These are phyloP conservation scores for Umbilicaria muhlenbergii DNA, from an alignment of 495 filamentous ascomycete species.

Conservation along the genomic window DNA sequence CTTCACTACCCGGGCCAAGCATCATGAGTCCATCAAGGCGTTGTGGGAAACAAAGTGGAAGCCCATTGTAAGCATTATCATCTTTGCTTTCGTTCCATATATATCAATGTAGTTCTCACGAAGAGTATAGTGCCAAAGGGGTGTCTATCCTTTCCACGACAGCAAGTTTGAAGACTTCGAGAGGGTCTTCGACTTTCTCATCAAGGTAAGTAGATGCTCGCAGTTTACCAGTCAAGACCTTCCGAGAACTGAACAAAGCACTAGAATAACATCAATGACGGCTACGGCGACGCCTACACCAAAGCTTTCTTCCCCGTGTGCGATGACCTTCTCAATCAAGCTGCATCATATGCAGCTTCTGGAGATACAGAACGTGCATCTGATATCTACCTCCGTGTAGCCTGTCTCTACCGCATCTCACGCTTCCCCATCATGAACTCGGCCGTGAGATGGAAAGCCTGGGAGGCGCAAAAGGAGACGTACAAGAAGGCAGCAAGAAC, in stretches of 20 bases:
- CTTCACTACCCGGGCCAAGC: slow-evolving; percentile 12
- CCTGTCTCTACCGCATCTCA: slow-evolving; percentile 56
- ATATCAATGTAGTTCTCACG: slow-evolving; percentile 33
- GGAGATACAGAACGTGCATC: slow-evolving; percentile 35
- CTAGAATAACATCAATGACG: slow-evolving; percentile 39
- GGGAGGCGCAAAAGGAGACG: slow-evolving; percentile 48
- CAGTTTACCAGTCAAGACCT: slow-evolving; percentile 18
- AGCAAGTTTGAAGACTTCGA: slow-evolving; percentile 53
- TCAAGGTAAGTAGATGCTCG: slow-evolving; percentile 25
- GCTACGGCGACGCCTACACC: slow-evolving; percentile 38
- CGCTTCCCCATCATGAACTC: slow-evolving; percentile 52
- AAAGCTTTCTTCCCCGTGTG: slow-evolving; percentile 13
- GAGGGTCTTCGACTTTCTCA: slow-evolving; percentile 50
- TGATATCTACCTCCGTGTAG: slow-evolving; percentile 51
- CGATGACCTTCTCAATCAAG: neutral
- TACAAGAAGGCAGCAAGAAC: slow-evolving; percentile 42
- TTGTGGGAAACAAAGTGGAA: slow-evolving; percentile 78
- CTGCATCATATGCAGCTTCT: neutral
- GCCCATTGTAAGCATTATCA: slow-evolving; percentile 35
- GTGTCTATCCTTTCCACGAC: slow-evolving; percentile 71
- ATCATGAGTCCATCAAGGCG: slow-evolving; percentile 56
- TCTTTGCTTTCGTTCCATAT: neutral
- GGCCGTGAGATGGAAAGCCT: slow-evolving; percentile 41
- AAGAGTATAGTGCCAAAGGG: neutral
- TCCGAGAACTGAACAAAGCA: slow-evolving; percentile 23